Base-by-base conservation (phyloP, 331 rosid species). In the Telfairia occidentalis region DNA sequence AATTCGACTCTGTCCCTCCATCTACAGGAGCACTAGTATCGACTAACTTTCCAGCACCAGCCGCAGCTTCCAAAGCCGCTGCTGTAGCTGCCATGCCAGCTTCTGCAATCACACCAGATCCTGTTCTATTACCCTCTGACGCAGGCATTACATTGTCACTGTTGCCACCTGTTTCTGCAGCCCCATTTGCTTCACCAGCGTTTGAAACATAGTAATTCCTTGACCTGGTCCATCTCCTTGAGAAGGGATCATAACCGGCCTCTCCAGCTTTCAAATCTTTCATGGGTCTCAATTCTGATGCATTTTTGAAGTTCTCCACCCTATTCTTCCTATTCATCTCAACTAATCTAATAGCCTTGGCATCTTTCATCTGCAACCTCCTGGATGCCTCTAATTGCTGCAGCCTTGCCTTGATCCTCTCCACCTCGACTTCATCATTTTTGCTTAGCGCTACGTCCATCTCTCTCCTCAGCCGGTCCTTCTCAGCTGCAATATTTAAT, bases 151-250 rank as follows among this genome's bases (percentile, higher is more conserved):
- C 78, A 10, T 38, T 83, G 48, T 75, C 80, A 53, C n/a, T 79
- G 80, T 16, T 80, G 5, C 40, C 81, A 77, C 58, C 85, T 78
- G 75, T 89, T 70, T 79, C 88, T 10, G 67, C 79, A 58, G 78
- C 87, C 70, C 57, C 85, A 42, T 61, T 83, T 75, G 80, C 58
- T 58, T 81, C 96, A 38, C 85, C 91, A 2, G 90, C 89, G 42
- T 83, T 84, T 63, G 87, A 48, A 70, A 83, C 87, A 74, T 88
- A 95, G 83, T 95, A 94, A 82, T 94, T 94, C 79, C 92, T 94
- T 21, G 98, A 91, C 82, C 97, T 82, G 29, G 98, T 94, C 98
- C 98, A 94, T 81, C 98, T 84, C 86, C 97, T 90, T n/a, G 98
- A 94, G 83, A 94, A 94, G 24, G 97, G 98, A 86, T 95, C 98